Base-by-base conservation (phyloP, 495 filamentous ascomycete species). In the Trichoderma virens region DNA sequence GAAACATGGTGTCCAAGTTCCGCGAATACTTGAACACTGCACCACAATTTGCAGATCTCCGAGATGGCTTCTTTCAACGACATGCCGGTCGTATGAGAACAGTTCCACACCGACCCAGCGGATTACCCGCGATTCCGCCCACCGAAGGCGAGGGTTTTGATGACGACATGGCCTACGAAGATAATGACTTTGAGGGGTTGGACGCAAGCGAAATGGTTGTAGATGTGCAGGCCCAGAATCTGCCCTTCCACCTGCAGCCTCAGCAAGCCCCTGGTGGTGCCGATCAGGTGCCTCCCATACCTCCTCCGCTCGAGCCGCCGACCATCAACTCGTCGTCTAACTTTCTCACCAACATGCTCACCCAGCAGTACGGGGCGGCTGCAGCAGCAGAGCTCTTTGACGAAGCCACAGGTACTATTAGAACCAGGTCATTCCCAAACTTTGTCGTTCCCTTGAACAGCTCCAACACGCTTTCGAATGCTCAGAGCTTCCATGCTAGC, bases 1-100 rank as follows among this genome's bases (percentile, higher is more conserved):
- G 95, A 11, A 79, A 84, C 39, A 93, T 92, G 25, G 95, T 99
- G 31, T 79, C 79, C 35, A 80, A 82, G 59, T 83, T 99, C 5
- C 91, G 95, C 28, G 78, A 84, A 28, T 86, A 90, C 69, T 80
- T 98, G 35, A 97, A 95, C 67, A 79, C 69, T 18, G 70, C 78
- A 35, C 67, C 70, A 0, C 67, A 68, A 35, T 74, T 77, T 65
- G 71, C 70, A 28, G 68, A 67, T 23, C 16, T 68, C 23, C 66
- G 62, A 9, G 66, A 65, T 5, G 25, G 45, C 47, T 4, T 30
- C 28, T 45, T 28, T 2, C 56, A 16, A 14, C 18, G 59, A 16
- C 25, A 28, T 11, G 32, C 31, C 4, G 20, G 23, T n/a, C 64
- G 18, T 25, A 61, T 65, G 28, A 30, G 47, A 47, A 30, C 30